Base-by-base conservation (phyloP, 2,329 filamentous ascomycete species). In the Harringtonia aguacate region DNA sequence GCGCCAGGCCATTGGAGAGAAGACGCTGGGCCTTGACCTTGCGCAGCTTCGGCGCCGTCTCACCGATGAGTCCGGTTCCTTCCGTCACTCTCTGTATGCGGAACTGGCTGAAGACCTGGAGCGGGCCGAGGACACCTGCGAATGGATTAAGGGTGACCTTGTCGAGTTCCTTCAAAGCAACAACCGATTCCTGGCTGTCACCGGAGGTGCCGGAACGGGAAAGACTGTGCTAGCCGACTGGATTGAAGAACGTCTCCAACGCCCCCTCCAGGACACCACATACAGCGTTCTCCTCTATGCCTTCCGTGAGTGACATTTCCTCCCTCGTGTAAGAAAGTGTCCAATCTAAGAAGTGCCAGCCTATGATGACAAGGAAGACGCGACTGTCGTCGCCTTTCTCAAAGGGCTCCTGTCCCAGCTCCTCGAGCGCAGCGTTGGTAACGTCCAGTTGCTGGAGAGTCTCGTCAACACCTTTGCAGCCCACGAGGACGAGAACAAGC, bases 141-240 rank as follows among this genome's bases (percentile, higher is more conserved):
- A 60, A 31, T 67, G 64, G 64, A 53, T 66, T 37, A 58, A 61
- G 46, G 52, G 52, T 2, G 54, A 56, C 24, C 51, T 67, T 4
- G 48, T 55, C 2, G 57, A 62, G 6, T 67, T 65, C 46, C 52
- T 65, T 15, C 47, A 56, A 15, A 55, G 58, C 39, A 51, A 53
- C 1, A 58, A 64, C 4, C 60, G 61, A 37, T 46, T 63, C 1
- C 49, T 67, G 15, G 59, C 56, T 10, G 52, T 67, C 27, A 62
- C 58, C 55, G 90, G 90, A 0, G 87, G 88, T 2, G 75, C 78
- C 4, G 84, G 79, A 1, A 84, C 85, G 24, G 90, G 90, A 36
- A 97, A 95, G 68, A 95, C 90, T 2, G 90, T 90, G 0, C 64
- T 97, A 35, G 89, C 90, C 4, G 56, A 58, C 13, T 67, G 63